phyloP scores from a whole-genome alignment of 2,329 filamentous ascomycete species.

The Pestalotiopsis sp. region DNA sequence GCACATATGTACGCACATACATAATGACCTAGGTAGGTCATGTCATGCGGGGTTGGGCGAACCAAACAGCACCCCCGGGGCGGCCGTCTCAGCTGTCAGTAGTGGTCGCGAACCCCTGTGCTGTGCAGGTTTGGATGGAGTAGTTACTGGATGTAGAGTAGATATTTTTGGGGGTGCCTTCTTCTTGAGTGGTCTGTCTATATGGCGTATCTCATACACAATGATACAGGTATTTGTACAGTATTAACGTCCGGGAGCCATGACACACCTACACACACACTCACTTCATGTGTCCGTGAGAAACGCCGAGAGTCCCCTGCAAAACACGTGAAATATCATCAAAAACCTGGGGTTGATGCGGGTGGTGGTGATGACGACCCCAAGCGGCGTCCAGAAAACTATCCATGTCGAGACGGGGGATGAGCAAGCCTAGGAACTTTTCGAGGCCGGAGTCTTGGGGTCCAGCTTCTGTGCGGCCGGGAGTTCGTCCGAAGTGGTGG shows the following conservation, averaged over 20 bases:
- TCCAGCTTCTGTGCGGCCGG: background rate
- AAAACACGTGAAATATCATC: background rate
- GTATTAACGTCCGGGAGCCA: conserved; percentile 8
- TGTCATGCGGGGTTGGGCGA: background rate
- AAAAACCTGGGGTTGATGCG: conserved; percentile 2
- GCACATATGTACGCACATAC: background rate
- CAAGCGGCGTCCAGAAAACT: background rate
- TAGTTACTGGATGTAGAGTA: background rate
- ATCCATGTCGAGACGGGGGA: background rate
- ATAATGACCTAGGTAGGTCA: background rate
- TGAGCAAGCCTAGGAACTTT: background rate
- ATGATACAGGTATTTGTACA: conserved; percentile 11
- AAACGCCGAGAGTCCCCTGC: background rate
- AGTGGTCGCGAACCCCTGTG: conserved; percentile 1
- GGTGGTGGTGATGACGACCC: background rate
- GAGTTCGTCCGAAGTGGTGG: background rate
- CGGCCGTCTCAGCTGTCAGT: conserved; percentile 7
- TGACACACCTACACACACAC: background rate
- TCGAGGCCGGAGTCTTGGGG: background rate
- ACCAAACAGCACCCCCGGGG: background rate
- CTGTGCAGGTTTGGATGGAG: background rate
- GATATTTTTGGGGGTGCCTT: background rate
- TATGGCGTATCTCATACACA: conserved; percentile 12
- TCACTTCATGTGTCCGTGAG: background rate
- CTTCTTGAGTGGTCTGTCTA: conserved; percentile 6